Base-by-base conservation (phyloP, 805 yeast species). In the Candida insectalens region DNA sequence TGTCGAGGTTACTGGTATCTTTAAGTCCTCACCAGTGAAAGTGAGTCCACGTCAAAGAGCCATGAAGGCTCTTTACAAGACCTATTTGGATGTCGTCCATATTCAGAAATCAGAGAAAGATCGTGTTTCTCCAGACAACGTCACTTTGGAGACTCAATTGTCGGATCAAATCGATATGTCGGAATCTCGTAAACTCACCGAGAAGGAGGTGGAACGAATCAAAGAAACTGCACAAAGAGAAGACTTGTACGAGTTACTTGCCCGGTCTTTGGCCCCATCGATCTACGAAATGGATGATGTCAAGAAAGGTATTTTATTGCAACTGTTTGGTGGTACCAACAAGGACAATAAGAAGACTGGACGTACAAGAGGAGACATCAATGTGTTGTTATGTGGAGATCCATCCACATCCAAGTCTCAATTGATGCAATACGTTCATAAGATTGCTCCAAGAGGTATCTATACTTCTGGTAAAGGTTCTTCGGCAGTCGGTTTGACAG, bases 401-500 rank as follows among this genome's bases (percentile, higher is more conserved):
- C 99, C 99, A 2, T 89, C 97, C 7, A 92, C 99, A 2, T 78
- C 96, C 9, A 92, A 92, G 55, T 92, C 98, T 3, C 99, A 92
- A 58, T 60, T 92, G 30, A 66, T 92, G 44, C 94, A 87, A 51
- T 92, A 92, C 46, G 96, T 92, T 28, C 98, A 92, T 61, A 84
- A 88, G 50, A 92, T 92, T 45, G 94, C 98, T 1, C 99, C 99
- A 29, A 71, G 98, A 53, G 98, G 98, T 45, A 84, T 92, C 26
- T 92, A 88, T 59, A 92, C 99, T 4, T 88, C 96, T 1, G 99
- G 99, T 58, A 92, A 92, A 51, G 98, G 98, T 33, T 87, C 96
- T 1, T 92, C 98, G 21, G 99, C 99, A 0, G 99, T 92, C 32
- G 99, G 99, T 67, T 67, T 92, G 50, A 92, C 99, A 1, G 98